phyloP scores from a whole-genome alignment of 2,329 filamentous ascomycete species.

The Talaromyces amestolkiae region DNA sequence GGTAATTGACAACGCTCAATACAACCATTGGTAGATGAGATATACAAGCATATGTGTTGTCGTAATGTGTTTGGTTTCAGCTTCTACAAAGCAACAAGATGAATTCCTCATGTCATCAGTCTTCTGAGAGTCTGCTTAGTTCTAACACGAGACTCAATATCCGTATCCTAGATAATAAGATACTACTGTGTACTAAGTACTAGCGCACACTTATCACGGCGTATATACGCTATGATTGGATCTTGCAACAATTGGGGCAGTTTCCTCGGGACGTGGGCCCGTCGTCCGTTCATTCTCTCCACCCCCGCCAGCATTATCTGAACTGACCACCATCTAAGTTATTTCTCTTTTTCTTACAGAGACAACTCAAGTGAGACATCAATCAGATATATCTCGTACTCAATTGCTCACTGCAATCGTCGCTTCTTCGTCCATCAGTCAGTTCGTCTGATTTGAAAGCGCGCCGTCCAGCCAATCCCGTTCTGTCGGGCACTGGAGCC shows the following conservation, averaged over 20 bases:
- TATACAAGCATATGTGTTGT: not conserved
- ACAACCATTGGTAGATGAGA: not conserved
- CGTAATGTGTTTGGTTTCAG: not conserved
- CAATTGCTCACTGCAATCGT: not conserved
- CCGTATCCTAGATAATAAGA: too few species aligned
- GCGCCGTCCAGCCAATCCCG: not conserved
- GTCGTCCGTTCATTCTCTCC: not conserved
- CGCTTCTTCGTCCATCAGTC: not conserved
- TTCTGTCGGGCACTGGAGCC: not conserved
- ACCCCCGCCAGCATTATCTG: not conserved
- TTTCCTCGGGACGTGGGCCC: constrained; percentile 1
- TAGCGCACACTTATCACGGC: not conserved
- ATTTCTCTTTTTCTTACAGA: not conserved
- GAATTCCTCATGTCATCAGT: not conserved
- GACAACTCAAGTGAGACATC: not conserved
- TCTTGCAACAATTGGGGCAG: not conserved
- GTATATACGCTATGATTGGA: not conserved
- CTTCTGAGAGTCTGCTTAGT: too few species aligned
- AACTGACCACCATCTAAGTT: not conserved
- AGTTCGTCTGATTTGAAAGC: not conserved
- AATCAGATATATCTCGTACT: not conserved
- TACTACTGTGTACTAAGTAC: not conserved
- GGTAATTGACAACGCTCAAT: not conserved
- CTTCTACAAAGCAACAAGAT: too few species aligned
- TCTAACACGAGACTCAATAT: not conserved